Percentiles rank a stretch among this genome's conserved stretches.
Conservation (phyloP, 1,139 yeast genomes). For the Yamadazyma sp. region DNA sequence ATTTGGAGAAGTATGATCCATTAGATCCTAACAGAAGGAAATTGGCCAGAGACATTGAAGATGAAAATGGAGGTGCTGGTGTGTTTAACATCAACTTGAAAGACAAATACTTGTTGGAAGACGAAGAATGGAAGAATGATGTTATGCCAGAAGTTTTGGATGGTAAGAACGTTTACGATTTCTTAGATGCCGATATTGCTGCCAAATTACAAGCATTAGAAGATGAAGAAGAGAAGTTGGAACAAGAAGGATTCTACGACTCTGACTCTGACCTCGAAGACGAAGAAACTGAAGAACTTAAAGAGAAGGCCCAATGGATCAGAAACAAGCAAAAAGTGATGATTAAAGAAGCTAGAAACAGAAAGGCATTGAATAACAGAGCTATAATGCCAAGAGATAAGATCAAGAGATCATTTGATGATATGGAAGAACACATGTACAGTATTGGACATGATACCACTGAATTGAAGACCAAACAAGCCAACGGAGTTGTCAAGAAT, state of each 20-base stretch:
- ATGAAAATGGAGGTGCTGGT: conserved; percentile 98
- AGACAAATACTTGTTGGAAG: conserved; percentile 87
- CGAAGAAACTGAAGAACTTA: conserved; percentile 66
- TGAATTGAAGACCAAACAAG: conserved; percentile 53
- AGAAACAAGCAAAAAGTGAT: conserved; percentile 92
- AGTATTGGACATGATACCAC: conserved; percentile 85
- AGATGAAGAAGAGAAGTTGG: conserved; percentile 94
- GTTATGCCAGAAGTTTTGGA: conserved; percentile 94
- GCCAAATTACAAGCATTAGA: conserved; percentile 91
- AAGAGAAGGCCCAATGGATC: conserved; percentile 91
- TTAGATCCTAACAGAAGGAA: conserved; percentile 81
- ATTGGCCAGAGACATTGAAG: conserved; percentile 86
- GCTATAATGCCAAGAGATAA: conserved; percentile 94
- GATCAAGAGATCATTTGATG: conserved; percentile 69
- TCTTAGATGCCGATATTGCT: conserved; percentile 93
- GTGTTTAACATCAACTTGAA: conserved; percentile 91
- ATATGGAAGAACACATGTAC: conserved; percentile 88
- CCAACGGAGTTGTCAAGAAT: conserved; percentile 23
- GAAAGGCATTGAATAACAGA: conserved; percentile 83
- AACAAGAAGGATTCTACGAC: conserved; percentile 92
- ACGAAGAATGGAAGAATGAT: conserved; percentile 97
- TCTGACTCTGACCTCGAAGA: conserved; percentile 75
- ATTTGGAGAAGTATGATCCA: conserved; percentile 64
- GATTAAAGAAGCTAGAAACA: conserved; percentile 84
- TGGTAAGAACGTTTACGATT: conserved; percentile 96